Evolutionary conservation across 495 filamentous ascomycete genomes (phyloP).

Genomic region (Daldinia grandis): DNA sequence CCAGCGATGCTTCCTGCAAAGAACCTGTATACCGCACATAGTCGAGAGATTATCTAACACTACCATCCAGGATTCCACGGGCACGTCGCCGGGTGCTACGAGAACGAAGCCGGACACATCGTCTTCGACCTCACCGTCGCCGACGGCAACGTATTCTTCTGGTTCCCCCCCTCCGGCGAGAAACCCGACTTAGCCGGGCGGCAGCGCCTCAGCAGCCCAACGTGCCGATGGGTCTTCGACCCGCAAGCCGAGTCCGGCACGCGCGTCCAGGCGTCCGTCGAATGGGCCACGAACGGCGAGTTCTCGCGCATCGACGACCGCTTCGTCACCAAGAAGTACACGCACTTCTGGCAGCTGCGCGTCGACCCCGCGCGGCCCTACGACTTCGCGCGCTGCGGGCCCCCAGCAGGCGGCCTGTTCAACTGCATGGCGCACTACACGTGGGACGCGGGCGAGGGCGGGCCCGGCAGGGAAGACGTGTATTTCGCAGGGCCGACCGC

Average conservation of each 20-base stretch:
- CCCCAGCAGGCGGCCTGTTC: constrained; percentile 58
- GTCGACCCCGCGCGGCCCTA: constrained; percentile 57
- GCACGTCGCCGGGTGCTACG: constrained; percentile 61
- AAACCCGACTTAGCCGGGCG: constrained; percentile 40
- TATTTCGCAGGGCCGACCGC: constrained; percentile 60
- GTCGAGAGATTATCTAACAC: not conserved
- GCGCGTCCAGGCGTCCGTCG: constrained; percentile 44
- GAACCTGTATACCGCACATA: not conserved
- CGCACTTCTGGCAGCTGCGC: constrained; percentile 63
- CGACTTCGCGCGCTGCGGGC: constrained; percentile 59
- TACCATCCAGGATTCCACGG: constrained; percentile 54
- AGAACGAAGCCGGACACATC: constrained; percentile 58
- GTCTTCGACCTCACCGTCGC: constrained; percentile 64
- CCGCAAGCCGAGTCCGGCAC: constrained; percentile 52
- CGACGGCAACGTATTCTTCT: constrained; percentile 66
- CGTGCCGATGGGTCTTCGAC: constrained; percentile 64
- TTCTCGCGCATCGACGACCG: constrained; percentile 70
- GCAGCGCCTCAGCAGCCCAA: constrained; percentile 56
- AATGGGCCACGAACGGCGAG: constrained; percentile 61
- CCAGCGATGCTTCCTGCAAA: not conserved
- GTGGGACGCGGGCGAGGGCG: constrained; percentile 43
- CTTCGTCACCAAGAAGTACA: constrained; percentile 58
- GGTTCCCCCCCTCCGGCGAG: constrained; percentile 58
- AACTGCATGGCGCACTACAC: constrained; percentile 59
- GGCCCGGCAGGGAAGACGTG: constrained; percentile 47